Base-by-base conservation (phyloP, 805 yeast genomes). In the Blastobotrys peoriensis region DNA sequence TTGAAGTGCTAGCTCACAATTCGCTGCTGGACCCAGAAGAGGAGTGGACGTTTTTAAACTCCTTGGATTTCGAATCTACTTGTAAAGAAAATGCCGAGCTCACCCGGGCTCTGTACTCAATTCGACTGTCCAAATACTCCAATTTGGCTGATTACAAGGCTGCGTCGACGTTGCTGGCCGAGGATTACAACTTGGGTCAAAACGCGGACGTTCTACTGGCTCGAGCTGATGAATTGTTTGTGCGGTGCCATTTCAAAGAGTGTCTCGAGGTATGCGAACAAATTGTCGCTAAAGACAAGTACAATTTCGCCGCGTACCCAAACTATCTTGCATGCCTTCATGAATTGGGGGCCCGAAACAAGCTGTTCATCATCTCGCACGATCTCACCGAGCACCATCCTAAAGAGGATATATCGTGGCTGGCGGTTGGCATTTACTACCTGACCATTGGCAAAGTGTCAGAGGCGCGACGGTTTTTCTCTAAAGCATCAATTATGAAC, bases 371-470 rank as follows among this genome's bases (percentile, higher is more conserved):
- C 18, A 65, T 83, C 30, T 83, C 97, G 0, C 96, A 93, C 58
- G 84, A 83, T 54, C 66, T 93, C 45, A 94, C 96, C 0, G 95
- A 86, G 49, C 72, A 75, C 47, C 84, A 85, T 50, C 95, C 98
- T 0, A 78, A 79, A 37, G 77, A 78, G 54, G 80, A 94, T 13
- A 76, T 85, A 27, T 82, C 98, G 0, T 93, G 96, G 96, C 73
- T 87, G 47, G 86, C 96, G 0, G 87, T 93, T 15, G 98, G 95
- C 2, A 79, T 86, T 2, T 91, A 93, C 64, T 93, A 93, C 60
- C 68, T 91, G 51, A 71, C 88, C 3, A 79, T 83, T 3, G 74
- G 74, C 47, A 83, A 83, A 59, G 70, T 85, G 9, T 62, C 79
- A 4, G 97, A 89, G 52, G 96, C 98, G 0, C 71, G 98, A 47